Conservation (phyloP, 208 protist genomes). For the Crithidia expoeki region DNA sequence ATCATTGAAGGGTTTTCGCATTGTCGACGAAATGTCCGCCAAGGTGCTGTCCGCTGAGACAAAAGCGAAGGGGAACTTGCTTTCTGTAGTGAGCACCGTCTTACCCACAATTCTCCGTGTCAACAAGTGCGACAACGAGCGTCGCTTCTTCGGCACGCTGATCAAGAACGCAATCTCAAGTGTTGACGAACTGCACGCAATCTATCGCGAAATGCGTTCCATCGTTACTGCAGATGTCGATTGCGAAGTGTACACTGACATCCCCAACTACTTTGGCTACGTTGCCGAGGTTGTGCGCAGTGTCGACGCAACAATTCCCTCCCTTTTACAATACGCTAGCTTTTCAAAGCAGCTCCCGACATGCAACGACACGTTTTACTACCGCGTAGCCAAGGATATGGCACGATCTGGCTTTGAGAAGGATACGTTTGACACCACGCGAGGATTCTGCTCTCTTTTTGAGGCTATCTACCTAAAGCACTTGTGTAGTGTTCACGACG, state of each 20-base stretch:
- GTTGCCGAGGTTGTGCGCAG: slow-evolving; percentile 69
- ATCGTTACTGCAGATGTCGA: slow-evolving; percentile 47
- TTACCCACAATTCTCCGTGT: slow-evolving; percentile 48
- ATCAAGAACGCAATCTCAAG: slow-evolving; percentile 19
- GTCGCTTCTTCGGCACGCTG: slow-evolving; percentile 66
- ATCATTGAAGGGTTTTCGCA: slow-evolving; percentile 43
- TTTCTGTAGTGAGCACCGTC: slow-evolving; percentile 37
- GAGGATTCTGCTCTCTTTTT: slow-evolving; percentile 71
- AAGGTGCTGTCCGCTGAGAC: slow-evolving; percentile 52
- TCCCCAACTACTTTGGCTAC: slow-evolving; percentile 82
- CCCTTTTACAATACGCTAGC: slow-evolving; percentile 19
- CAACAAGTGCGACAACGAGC: slow-evolving; percentile 61
- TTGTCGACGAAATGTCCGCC: slow-evolving; percentile 62
- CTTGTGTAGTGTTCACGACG: slow-evolving; percentile 15
- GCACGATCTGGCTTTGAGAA: slow-evolving; percentile 53
- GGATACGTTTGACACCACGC: slow-evolving; percentile 50
- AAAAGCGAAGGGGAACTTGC: slow-evolving; percentile 39
- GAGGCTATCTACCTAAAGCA: slow-evolving; percentile 69
- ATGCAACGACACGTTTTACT: slow-evolving; percentile 72
- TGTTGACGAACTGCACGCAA: slow-evolving; percentile 29
- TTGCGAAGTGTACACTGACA: slow-evolving; percentile 75
- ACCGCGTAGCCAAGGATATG: slow-evolving; percentile 58
- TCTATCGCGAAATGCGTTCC: slow-evolving; percentile 48
- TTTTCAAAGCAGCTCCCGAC: slow-evolving; percentile 23
- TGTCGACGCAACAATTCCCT: slow-evolving; percentile 38